Evolutionary conservation across 805 yeast species (phyloP).

Genomic region (Debaryomyces maramus): DNA sequence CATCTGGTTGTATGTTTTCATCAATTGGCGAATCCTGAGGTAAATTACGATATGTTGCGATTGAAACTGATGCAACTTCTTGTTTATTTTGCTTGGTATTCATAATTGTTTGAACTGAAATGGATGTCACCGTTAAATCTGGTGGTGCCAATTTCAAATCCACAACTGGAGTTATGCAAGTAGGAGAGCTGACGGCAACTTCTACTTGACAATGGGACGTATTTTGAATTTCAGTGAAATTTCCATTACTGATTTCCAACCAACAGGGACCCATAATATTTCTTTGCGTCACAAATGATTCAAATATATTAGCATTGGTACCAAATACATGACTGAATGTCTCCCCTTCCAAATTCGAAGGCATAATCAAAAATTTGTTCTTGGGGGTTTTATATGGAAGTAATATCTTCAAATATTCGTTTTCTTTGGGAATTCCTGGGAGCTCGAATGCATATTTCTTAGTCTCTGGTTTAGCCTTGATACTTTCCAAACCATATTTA

Average conservation of each 20-base stretch:
- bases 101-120: slow-evolving; percentile 79
- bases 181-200: slow-evolving; percentile 54
- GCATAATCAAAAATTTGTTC: slow-evolving; percentile 47
- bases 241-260: slow-evolving; percentile 71
- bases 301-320: slow-evolving; percentile 69
- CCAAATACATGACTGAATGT: slow-evolving; percentile 84
- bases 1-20: slow-evolving; percentile 59
- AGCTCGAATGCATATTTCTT: slow-evolving; percentile 89
- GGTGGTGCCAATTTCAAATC: slow-evolving; percentile 57
- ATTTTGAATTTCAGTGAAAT: slow-evolving; percentile 56
- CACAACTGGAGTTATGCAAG: slow-evolving; percentile 47
- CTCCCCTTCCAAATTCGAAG: slow-evolving; percentile 68
- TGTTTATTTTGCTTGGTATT: slow-evolving; percentile 74
- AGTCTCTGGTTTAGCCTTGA: slow-evolving; percentile 68
- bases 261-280: slow-evolving; percentile 98
- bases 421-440: slow-evolving; percentile 72
- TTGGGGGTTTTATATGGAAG: slow-evolving; percentile 72
- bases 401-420: slow-evolving; percentile 76
- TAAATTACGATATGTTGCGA: slow-evolving; percentile 67
- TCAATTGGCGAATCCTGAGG: slow-evolving; percentile 76
- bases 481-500: slow-evolving; percentile 57
- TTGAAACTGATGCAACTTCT: slow-evolving; percentile 81
- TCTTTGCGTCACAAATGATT: slow-evolving; percentile 78
- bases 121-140: slow-evolving; percentile 62
- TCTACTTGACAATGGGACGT: slow-evolving; percentile 84